A percentile compares a stretch with the other conserved stretches of the same genome.
Evolutionary conservation across 345 rosid species (phyloP).

Genomic region (Eutrema heterophyllum): DNA sequence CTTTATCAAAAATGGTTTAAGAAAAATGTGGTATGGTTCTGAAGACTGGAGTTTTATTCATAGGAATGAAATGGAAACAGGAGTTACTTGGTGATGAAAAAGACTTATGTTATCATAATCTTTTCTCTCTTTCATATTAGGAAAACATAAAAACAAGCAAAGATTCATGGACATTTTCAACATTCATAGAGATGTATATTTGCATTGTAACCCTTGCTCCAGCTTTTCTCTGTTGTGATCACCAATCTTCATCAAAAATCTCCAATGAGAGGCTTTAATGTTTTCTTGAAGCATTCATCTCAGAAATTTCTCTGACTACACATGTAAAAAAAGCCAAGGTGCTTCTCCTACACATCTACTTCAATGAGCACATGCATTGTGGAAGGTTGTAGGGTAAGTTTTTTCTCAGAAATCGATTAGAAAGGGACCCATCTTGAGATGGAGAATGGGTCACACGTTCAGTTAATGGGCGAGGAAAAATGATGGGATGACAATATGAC

Average conservation of each 20-base stretch:
- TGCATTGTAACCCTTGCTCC: not conserved
- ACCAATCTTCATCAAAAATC: not conserved
- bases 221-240: not conserved
- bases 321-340: not conserved
- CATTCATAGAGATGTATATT: not conserved
- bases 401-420: not conserved
- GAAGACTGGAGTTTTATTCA: not conserved
- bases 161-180: not conserved
- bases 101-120: not conserved
- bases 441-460: slow-evolving; percentile 11
- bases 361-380: slow-evolving; percentile 17
- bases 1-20: not conserved
- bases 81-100: not conserved
- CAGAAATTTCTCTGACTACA: not conserved
- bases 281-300: not conserved
- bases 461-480: slow-evolving; percentile 18
- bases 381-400: slow-evolving; percentile 27
- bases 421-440: slow-evolving; percentile 15
- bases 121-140: not conserved
- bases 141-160: not conserved
- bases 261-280: not conserved
- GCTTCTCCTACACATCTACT: slow-evolving; percentile 1
- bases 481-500: slow-evolving; percentile 10
- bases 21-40: not conserved
- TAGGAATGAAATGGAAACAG: not conserved